Conservation (phyloP, 306 rosid genomes). For the Ormosia emarginata region DNA sequence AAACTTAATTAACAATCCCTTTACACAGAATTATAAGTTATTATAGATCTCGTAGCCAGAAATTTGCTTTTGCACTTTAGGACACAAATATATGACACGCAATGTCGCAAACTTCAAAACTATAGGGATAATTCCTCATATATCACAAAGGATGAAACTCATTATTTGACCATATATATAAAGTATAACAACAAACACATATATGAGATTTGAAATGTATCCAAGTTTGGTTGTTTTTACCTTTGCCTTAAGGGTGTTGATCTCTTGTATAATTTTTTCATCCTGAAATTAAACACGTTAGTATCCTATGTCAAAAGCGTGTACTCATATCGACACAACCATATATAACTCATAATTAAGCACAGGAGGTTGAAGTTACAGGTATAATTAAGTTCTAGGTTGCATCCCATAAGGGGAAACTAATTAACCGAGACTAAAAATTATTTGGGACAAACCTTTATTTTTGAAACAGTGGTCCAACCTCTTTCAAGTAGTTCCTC, state of each 20-base stretch:
- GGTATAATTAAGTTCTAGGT: not conserved
- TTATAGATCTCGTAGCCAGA: too few species aligned
- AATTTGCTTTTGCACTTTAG: too few species aligned
- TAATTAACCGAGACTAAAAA: not conserved
- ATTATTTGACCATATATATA: not conserved
- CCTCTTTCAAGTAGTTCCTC: constrained; percentile 25
- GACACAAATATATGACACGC: too few species aligned
- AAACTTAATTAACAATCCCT: too few species aligned
- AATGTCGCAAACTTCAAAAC: not conserved
- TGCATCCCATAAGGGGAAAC: not conserved
- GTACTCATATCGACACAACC: not conserved
- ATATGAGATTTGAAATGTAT: not conserved
- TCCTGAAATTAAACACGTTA: constrained; percentile 22
- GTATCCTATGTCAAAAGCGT: not conserved
- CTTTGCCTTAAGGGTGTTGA: constrained; percentile 34
- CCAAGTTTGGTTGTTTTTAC: constrained; percentile 7
- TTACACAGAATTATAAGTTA: too few species aligned
- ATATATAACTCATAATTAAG: not conserved
- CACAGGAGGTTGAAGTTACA: not conserved
- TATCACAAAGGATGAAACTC: not conserved
- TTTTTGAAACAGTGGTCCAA: constrained; percentile 18
- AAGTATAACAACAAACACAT: not conserved
- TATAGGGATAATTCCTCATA: not conserved
- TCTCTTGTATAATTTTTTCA: constrained; percentile 15
- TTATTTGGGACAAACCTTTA: constrained; percentile 24